Evolutionary conservation across 164 flowering plant species (phyloP), one percentile per base, ranked within the genome.

Genomic region (Magnolia changhungtana): DNA sequence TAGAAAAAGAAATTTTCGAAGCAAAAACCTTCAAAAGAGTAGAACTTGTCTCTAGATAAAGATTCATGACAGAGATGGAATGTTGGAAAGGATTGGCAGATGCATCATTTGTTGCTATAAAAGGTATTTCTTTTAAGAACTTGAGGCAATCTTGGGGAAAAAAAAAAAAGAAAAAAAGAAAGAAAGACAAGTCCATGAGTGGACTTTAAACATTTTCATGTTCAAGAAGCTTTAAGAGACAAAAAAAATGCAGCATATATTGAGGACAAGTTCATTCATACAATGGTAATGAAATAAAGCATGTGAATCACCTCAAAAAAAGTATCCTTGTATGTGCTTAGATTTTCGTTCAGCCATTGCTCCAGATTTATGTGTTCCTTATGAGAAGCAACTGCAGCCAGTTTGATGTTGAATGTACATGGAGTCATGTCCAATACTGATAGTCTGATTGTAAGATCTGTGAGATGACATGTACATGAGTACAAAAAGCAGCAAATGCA

Each of bases 121-220:
- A 51, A 18, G 88, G 87, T n/a, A 85, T 80, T 78, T 89, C 98
- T 85, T 86, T 96, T 52, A 93, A 61, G 78, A 93, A 92, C 76
- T 83, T 88, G 37, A 96, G 84, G 81, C 99, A 96, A 77, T 86
- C 98, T 98, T 96, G 88, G 52, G 83, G n/a, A n/a, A n/a, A n/a
- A n/a, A n/a, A n/a, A 82, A 71, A 55, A 10, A 52, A 2, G 31
- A 4, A 70, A 59, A 29, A 27, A 52, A n/a, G 7, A 52, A 52
- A 52, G 16, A 14, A 52, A 52, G 16, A 52, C 59, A 52, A 66
- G 49, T 11, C 71, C 72, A 79, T 72, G 19, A 64, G n/a, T 27
- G 29, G 50, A 74, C 14, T 65, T 2, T 29, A 27, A 51, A 24
- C 20, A 19, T n/a, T 21, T 55, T 66, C 4, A 19, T 14, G 63